Evolutionary conservation across 768 basidiomycete species (phyloP).

Genomic region (Termitomyces sp.): DNA sequence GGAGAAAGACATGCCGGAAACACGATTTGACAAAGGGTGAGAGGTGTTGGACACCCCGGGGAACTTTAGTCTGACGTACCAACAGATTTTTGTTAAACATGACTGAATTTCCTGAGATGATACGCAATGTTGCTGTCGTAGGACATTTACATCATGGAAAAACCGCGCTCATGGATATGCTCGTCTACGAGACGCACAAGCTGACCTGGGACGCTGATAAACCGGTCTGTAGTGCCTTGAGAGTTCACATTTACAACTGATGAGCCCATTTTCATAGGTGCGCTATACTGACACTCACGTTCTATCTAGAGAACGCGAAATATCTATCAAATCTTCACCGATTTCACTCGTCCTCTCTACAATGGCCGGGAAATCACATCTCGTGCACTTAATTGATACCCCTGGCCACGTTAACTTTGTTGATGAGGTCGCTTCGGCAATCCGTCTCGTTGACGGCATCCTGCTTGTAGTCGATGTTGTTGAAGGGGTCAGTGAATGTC

Average conservation of each 20-base stretch:
- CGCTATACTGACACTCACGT: slow-evolving; percentile 97
- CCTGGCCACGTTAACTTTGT: slow-evolving; percentile 98
- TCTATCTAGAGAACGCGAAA: slow-evolving; percentile 80
- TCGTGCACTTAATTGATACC: slow-evolving; percentile 93
- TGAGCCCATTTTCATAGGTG: slow-evolving; percentile 40
- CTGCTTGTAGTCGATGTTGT: slow-evolving; percentile 96
- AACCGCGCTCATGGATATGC: slow-evolving; percentile 95
- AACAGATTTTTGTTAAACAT: slow-evolving; percentile 86
- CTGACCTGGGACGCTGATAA: slow-evolving; percentile 90
- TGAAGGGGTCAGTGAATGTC: slow-evolving; percentile 69
- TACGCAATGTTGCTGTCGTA: slow-evolving; percentile 93
- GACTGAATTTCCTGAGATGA: slow-evolving; percentile 88
- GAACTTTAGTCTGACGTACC: slow-evolving; percentile 1
- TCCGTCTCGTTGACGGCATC: slow-evolving; percentile 87
- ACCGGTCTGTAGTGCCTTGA: slow-evolving; percentile 48
- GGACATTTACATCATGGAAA: slow-evolving; percentile 99
- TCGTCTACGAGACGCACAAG: slow-evolving; percentile 95
- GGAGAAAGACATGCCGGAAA: slow-evolving; percentile 93
- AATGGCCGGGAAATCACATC: slow-evolving; percentile 86
- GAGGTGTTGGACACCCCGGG: slow-evolving; percentile 21
- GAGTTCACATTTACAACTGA: background rate
- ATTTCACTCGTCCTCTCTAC: slow-evolving; percentile 89
- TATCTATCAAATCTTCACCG: slow-evolving; percentile 95
- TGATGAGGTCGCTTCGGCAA: slow-evolving; percentile 90
- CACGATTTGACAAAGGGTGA: slow-evolving; percentile 95